Percentiles rank a stretch among this genome's conserved stretches.
These are phyloP conservation scores for Cladosporium sp. DNA, from an alignment of 2,329 filamentous ascomycete genomes.

Conservation along the genomic window DNA sequence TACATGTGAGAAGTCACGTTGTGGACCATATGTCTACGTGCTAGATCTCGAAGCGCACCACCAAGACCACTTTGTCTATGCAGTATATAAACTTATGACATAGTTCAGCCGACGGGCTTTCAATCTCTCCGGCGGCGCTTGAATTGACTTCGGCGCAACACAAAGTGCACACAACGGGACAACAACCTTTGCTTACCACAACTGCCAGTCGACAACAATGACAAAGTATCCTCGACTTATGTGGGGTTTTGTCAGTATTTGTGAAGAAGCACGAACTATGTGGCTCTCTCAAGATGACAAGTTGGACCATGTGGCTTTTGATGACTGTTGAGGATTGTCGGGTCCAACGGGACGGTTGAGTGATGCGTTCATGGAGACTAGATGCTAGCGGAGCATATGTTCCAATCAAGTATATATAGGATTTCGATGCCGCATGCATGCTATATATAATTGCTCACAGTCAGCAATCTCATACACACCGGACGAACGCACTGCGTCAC, in stretches of 20 bases:
- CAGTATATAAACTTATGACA: slow-evolving; percentile 3
- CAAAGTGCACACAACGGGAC: neutral
- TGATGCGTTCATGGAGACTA: too few relatives aligned
- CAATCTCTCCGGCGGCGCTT: neutral
- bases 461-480: too few relatives aligned
- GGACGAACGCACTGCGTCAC: too few relatives aligned
- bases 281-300: neutral
- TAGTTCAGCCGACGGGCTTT: neutral
- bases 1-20: neutral
- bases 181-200: neutral
- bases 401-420: too few relatives aligned
- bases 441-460: too few relatives aligned
- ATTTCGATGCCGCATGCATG: too few relatives aligned
- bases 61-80: too few relatives aligned
- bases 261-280: neutral
- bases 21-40: neutral
- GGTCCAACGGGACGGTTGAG: neutral
- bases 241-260: neutral
- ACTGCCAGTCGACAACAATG: neutral
- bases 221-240: too few relatives aligned
- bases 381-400: too few relatives aligned
- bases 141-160: neutral
- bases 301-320: neutral
- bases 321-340: neutral
- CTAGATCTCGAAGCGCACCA: too few relatives aligned